Percentiles rank a stretch among this genome's conserved stretches.
These are phyloP conservation scores for Monilinia fructicola DNA, from an alignment of 2,329 filamentous ascomycete species.

Conservation along the genomic window DNA sequence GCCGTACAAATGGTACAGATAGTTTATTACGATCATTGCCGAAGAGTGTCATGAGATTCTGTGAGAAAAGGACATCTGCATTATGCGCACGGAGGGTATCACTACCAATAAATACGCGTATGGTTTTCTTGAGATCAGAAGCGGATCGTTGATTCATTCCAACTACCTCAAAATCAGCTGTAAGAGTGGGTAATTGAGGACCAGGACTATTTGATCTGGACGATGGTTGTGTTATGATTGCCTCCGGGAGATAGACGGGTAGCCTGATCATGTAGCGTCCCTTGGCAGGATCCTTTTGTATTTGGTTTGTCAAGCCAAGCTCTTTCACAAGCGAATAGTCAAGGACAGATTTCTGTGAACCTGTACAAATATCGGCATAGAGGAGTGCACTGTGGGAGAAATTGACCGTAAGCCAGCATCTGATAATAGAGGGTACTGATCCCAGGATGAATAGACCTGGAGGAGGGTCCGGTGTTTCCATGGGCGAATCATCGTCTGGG, in stretches of 20 bases:
- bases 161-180: slow-evolving; percentile 73
- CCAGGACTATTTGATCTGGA: slow-evolving; percentile 71
- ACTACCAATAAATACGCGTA: slow-evolving; percentile 87
- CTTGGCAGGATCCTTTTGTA: slow-evolving; percentile 61
- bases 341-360: slow-evolving; percentile 84
- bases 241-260: slow-evolving; percentile 86
- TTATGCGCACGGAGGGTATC: slow-evolving; percentile 83
- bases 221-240: slow-evolving; percentile 74
- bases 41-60: slow-evolving; percentile 83
- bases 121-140: slow-evolving; percentile 56
- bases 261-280: slow-evolving; percentile 70
- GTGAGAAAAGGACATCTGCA: slow-evolving; percentile 87
- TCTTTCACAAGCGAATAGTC: slow-evolving; percentile 73
- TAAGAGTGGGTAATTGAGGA: slow-evolving; percentile 79
- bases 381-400: slow-evolving; percentile 87
- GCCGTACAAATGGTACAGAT: slow-evolving; percentile 86
- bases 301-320: slow-evolving; percentile 66
- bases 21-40: slow-evolving; percentile 85
- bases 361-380: slow-evolving; percentile 90
- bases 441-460: slow-evolving; percentile 83
- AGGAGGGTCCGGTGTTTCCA: slow-evolving; percentile 72
- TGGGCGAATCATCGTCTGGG: slow-evolving; percentile 66
- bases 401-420: slow-evolving; percentile 89
- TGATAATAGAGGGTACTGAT: slow-evolving; percentile 87
- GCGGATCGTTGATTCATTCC: slow-evolving; percentile 55